Base-by-base conservation (phyloP, 805 yeast species). In the Kodamaea fukazawae region DNA sequence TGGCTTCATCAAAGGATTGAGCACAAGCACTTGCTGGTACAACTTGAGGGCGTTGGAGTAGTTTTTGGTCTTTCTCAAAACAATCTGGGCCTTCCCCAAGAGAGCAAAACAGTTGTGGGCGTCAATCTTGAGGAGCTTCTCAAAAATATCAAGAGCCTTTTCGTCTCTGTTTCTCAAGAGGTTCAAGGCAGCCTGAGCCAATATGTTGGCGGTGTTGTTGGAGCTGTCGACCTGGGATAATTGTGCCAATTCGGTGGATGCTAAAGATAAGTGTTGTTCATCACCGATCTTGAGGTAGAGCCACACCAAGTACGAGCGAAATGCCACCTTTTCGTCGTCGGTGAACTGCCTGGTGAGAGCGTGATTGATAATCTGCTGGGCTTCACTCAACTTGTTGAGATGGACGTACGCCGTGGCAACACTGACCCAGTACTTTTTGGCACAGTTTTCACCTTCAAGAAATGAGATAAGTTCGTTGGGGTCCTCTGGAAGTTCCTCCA, bases 401-500 rank as follows among this genome's bases (percentile, higher is more conserved):
- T 79, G 71, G 29, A 85, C 81, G 58, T 89, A 93, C 0, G 93
- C 95, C 43, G 81, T 67, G 3, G 95, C 90, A 46, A 90, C 80
- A 15, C 83, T 75, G 13, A 87, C 63, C 99, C 99, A 93, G 63
- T 80, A 86, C 55, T 82, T 81, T 40, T 75, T 70, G 15, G 76
- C 79, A 36, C 91, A 82, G 41, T 76, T 78, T 64, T 93, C 98
- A 48, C 85, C 86, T 46, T 85, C 83, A 46, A 93, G 68, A 46
- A 91, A 75, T 18, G 78, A 76, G 48, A 85, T 79, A 46, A 93
- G 71, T 55, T 93, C 98, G 32, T 79, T 73, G 4, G 96, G 86
- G 58, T 91, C 96, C 15, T 86, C 96, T 4, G 96, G 95, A 41
- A 89, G 70, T 55, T 91, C 98, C 26, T 81, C 79, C 38, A 76